Conservation (phyloP, 208 protist species). For the Wallacemonas sp. region DNA sequence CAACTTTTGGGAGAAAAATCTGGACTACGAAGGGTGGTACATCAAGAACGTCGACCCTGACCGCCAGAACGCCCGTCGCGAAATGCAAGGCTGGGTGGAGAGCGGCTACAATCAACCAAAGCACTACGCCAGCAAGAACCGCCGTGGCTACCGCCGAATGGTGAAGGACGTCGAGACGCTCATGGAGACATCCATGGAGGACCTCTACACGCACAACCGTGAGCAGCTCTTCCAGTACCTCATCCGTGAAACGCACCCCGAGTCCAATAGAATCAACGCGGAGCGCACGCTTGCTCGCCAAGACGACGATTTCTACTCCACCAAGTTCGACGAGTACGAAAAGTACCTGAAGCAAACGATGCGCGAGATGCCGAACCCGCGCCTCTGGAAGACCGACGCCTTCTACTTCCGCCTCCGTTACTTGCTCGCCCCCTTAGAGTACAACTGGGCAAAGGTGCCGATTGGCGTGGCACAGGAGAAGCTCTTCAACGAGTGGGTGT, state of each 20-base stretch:
- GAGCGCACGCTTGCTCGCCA: conserved; percentile 78
- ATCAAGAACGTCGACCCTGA: conserved; percentile 92
- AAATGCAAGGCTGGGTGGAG: conserved; percentile 86
- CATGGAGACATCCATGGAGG: conserved; percentile 91
- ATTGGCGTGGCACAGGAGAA: conserved; percentile 76
- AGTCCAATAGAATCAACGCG: conserved; percentile 89
- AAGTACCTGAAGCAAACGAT: conserved; percentile 88
- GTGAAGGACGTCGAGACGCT: conserved; percentile 89
- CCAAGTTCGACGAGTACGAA: conserved; percentile 86
- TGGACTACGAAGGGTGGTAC: conserved; percentile 92
- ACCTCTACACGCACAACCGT: conserved; percentile 88
- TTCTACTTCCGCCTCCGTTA: conserved; percentile 92
- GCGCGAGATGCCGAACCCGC: conserved; percentile 90
- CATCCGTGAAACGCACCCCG: conserved; percentile 80
- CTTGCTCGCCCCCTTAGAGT: conserved; percentile 80
- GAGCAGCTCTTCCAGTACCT: conserved; percentile 90
- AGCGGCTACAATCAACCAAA: conserved; percentile 90
- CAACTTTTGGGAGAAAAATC: conserved; percentile 92
- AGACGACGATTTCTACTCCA: conserved; percentile 92
- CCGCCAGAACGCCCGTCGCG: conserved; percentile 70
- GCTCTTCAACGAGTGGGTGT: conserved; percentile 88
- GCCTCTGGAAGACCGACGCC: conserved; percentile 89
- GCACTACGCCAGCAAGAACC: conserved; percentile 90
- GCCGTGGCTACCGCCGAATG: conserved; percentile 86
- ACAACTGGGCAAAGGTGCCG: conserved; percentile 89